Evolutionary conservation across 139 green algal species (phyloP).

Genomic region (Closterium sp.): DNA sequence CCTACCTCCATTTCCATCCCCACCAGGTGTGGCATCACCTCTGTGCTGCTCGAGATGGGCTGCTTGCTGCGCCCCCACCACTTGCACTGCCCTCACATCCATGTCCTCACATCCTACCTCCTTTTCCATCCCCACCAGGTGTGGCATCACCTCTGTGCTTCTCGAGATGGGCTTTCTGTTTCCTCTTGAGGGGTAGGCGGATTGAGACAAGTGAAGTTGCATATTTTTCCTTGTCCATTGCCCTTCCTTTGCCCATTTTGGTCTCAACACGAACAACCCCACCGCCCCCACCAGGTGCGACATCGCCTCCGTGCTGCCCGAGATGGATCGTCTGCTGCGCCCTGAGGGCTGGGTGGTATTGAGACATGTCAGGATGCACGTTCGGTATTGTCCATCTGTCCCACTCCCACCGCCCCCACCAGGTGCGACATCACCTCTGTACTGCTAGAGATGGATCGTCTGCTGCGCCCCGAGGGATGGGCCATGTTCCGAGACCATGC

Average conservation of each 20-base stretch:
- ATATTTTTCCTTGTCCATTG: too few species aligned
- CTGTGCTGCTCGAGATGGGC: slow-evolving; percentile 27
- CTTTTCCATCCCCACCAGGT: too few species aligned
- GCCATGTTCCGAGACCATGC: background rate
- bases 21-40: background rate
- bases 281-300: background rate
- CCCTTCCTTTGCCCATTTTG: too few species aligned
- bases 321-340: background rate
- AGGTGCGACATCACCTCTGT: slow-evolving; percentile 31
- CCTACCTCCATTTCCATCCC: background rate
- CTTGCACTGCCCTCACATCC: slow-evolving; percentile 10
- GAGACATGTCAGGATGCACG: background rate
- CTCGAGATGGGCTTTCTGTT: too few species aligned
- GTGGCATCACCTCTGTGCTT: too few species aligned
- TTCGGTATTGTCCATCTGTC: too few species aligned
- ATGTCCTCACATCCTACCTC: too few species aligned
- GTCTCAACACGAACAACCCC: too few species aligned
- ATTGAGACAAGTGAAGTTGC: too few species aligned
- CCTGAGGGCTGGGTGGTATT: background rate
- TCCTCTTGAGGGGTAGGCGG: too few species aligned
- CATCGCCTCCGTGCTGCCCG: slow-evolving; percentile 11
- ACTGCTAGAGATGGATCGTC: slow-evolving; percentile 40
- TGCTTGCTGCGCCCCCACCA: slow-evolving; percentile 26
- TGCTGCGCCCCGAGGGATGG: slow-evolving; percentile 23
- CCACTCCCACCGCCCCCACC: background rate